Conservation (phyloP, 768 basidiomycete genomes). For the Amanita jacksonii region DNA sequence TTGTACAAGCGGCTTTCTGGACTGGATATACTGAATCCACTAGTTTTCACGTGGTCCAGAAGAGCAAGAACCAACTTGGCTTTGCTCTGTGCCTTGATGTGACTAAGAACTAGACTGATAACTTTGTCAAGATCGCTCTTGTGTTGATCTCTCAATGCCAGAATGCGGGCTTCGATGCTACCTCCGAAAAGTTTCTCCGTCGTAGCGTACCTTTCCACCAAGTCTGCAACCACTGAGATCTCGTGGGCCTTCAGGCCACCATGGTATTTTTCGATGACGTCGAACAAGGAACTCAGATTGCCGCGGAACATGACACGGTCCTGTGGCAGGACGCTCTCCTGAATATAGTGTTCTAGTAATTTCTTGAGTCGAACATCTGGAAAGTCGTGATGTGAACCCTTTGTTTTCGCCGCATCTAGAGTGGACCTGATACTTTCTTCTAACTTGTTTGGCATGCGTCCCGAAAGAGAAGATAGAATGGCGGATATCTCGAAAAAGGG, state of each 20-base stretch:
- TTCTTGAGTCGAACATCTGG: constrained; percentile 83
- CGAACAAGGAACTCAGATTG: constrained; percentile 60
- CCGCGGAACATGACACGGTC: constrained; percentile 75
- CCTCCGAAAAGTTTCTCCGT: constrained; percentile 93
- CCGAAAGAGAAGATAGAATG: constrained; percentile 81
- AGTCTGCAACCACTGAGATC: constrained; percentile 60
- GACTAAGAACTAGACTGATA: constrained; percentile 79
- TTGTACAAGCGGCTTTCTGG: constrained; percentile 65
- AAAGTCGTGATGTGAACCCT: constrained; percentile 75
- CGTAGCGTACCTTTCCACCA: constrained; percentile 71
- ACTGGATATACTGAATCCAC: constrained; percentile 65
- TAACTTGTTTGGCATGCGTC: constrained; percentile 86
- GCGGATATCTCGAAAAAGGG: constrained; percentile 81
- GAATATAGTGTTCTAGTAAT: constrained; percentile 74
- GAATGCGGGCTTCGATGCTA: constrained; percentile 86
- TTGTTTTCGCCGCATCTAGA: constrained; percentile 68
- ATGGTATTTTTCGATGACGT: constrained; percentile 70
- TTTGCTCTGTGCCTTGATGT: constrained; percentile 93
- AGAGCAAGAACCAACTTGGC: constrained; percentile 78
- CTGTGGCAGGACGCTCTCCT: constrained; percentile 68
- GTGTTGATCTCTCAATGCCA: constrained; percentile 83
- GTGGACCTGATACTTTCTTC: constrained; percentile 77
- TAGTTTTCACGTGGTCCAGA: constrained; percentile 83
- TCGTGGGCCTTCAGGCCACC: constrained; percentile 85
- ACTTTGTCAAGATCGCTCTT: constrained; percentile 90